A percentile compares a stretch with the other conserved stretches of the same genome.
These are phyloP conservation scores for Lactarius hengduanensis DNA, from an alignment of 768 basidiomycete genomes.

Conservation along the genomic window DNA sequence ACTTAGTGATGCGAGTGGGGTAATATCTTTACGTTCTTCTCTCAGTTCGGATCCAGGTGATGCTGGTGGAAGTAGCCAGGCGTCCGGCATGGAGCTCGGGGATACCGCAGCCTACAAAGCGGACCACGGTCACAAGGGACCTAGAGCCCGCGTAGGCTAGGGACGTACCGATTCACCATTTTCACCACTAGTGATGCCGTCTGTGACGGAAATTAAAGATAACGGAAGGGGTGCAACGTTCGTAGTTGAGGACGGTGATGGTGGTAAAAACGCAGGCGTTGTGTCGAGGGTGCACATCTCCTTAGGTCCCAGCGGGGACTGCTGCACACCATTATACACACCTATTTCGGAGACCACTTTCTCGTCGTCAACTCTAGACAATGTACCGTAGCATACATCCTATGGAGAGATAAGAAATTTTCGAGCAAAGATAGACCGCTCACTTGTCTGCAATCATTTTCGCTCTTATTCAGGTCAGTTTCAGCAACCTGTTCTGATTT, in stretches of 20 bases:
- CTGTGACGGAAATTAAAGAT: background rate
- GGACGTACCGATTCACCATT: constrained; percentile 2
- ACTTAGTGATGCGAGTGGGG: background rate
- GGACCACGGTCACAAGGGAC: background rate
- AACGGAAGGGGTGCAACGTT: background rate
- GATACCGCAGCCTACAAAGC: constrained; percentile 7
- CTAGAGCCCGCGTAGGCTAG: background rate
- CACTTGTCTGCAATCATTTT: background rate
- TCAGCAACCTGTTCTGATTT: background rate
- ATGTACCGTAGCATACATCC: background rate
- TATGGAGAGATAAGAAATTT: background rate
- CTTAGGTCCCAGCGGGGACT: background rate
- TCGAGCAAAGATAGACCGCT: background rate
- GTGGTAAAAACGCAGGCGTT: background rate
- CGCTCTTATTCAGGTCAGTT: background rate
- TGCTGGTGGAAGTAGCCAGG: background rate
- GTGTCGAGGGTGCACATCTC: background rate
- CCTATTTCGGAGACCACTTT: background rate
- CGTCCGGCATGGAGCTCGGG: background rate
- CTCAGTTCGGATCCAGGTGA: too few relatives aligned
- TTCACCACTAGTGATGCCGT: background rate
- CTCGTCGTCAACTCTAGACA: background rate
- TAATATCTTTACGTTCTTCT: background rate
- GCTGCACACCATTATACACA: background rate
- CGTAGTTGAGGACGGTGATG: background rate